Evolutionary conservation across 2,329 filamentous ascomycete genomes (phyloP), one percentile per base, ranked within the genome.

Genomic region (Paraphaeosphaeria minitans): DNA sequence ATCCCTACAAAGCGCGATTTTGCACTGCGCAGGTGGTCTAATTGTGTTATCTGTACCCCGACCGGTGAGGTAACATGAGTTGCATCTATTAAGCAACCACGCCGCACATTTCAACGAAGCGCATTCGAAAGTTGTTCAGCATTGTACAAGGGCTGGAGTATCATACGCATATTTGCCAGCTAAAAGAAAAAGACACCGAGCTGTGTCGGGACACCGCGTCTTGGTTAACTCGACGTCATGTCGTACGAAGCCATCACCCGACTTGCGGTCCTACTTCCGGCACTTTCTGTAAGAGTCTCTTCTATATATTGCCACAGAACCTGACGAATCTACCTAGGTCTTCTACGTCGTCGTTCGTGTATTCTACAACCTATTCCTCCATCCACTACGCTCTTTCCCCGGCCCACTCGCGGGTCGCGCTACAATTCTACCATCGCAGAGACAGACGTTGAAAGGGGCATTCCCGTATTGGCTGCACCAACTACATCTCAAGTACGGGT

Each of bases 351-450:
- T 49, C 4, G 9, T 47, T 16, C 59, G 47, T 21, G 29, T 64
- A n/a, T 53, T 77, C 33, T 76, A 78, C 62, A 72, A 70, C 58
- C 62, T 75, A 12, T 78, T 71, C 59, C 70, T 80, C 33, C 75
- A 78, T 29, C 78, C 79, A 3, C 67, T 80, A 0, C 66, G 72
- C n/a, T 71, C 71, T 19, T 78, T 71, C 54, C 78, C 78, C 7
- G 79, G 78, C 2, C 78, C 79, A 8, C 66, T 66, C 7, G 51
- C 73, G 12, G 66, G 64, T 43, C 69, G 71, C 21, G 65, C 69
- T 2, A 64, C 71, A 10, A 62, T 67, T 9, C 12, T 76, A 5
- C 59, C 65, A 6, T 71, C 68, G 41, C 63, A 71, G 22, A 51
- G 52, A 12, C 53, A 64, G 41, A 50, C 58, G 1, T 31, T 71